Evolutionary conservation across 2,329 filamentous ascomycete species (phyloP).

Genomic region (Nemania sp.): DNA sequence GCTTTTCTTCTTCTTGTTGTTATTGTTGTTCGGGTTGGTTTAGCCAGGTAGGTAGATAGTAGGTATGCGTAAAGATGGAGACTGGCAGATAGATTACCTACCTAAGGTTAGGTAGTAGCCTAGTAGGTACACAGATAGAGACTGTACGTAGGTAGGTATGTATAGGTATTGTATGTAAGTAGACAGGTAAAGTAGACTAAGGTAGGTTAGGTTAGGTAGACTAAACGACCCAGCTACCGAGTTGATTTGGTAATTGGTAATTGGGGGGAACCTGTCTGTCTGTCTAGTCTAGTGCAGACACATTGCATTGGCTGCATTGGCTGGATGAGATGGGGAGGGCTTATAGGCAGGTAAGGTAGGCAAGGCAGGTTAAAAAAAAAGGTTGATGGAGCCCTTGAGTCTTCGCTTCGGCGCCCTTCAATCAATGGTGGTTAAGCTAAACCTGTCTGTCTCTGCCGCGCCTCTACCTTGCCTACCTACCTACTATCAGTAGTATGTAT

Average conservation of each 20-base stretch:
- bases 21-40: too few relatives aligned
- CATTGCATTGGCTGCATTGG: too few relatives aligned
- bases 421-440: too few relatives aligned
- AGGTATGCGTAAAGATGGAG: not conserved
- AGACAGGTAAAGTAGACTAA: not conserved
- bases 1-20: slow-evolving; percentile 6
- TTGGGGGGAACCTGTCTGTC: not conserved
- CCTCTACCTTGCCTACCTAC: not conserved
- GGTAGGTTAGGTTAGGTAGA: not conserved
- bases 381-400: slow-evolving; percentile 1
- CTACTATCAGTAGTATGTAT: too few relatives aligned
- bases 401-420: slow-evolving; percentile 9
- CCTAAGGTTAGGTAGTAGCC: not conserved
- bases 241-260: slow-evolving; percentile 16
- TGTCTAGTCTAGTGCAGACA: not conserved
- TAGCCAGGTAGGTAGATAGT: not conserved
- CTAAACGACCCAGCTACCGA: not conserved
- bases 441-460: not conserved
- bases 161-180: too few relatives aligned
- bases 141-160: not conserved
- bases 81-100: not conserved
- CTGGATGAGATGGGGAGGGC: not conserved
- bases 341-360: not conserved
- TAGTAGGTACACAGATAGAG: not conserved
- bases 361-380: not conserved